These are phyloP conservation scores for Perkinsela sp. DNA, from an alignment of 208 protist genomes.

Conservation along the genomic window DNA sequence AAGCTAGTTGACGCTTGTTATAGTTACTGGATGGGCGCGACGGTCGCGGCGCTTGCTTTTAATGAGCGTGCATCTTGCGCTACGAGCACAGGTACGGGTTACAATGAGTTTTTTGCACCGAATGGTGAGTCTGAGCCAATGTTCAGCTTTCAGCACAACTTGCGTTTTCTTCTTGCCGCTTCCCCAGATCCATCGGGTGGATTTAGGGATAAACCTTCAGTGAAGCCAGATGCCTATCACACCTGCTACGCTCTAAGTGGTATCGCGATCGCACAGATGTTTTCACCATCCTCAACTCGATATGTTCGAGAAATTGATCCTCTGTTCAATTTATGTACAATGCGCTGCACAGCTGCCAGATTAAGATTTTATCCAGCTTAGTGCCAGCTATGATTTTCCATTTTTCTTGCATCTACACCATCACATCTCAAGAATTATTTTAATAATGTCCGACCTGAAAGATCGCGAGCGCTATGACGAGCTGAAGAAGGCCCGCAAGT, in stretches of 20 bases:
- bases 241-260: conserved; percentile 62
- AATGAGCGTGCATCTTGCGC: conserved; percentile 10
- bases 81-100: neutral
- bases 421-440: too few species aligned
- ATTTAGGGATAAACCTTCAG: conserved; percentile 49
- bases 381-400: too few species aligned
- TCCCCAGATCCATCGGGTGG: conserved; percentile 25
- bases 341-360: neutral
- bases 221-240: conserved; percentile 42
- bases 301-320: neutral
- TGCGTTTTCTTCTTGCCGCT: conserved; percentile 41
- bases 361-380: neutral
- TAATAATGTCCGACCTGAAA: too few species aligned
- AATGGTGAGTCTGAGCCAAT: neutral
- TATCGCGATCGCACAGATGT: conserved; percentile 31
- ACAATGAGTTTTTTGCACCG: neutral
- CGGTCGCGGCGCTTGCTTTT: conserved; percentile 22
- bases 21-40: conserved; percentile 76
- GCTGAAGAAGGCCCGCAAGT: conserved; percentile 85
- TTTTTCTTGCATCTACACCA: too few species aligned
- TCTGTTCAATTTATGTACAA: neutral
- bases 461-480: conserved; percentile 53
- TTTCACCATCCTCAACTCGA: conserved; percentile 3
- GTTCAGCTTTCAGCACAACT: conserved; percentile 13
- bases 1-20: conserved; percentile 93